Evolutionary conservation across 257 asterid species (phyloP), one percentile per base, ranked within the genome.

Genomic region (Przewalskia tangutica): DNA sequence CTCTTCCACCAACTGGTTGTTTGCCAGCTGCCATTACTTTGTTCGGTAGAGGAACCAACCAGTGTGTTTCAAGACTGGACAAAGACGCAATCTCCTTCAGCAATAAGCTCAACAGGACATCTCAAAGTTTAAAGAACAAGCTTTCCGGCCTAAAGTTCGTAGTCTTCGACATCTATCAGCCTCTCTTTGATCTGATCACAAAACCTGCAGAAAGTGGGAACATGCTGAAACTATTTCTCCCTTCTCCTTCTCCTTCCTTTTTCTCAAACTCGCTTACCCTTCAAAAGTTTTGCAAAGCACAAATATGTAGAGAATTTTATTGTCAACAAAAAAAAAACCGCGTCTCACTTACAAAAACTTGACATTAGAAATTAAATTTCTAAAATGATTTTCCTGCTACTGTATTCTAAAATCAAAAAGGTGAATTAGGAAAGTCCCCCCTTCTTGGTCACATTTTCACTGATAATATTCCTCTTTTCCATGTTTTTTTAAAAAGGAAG

Each of bases 1-100:
- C 80, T 51, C 88, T 92, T 51, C 97, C 97, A 44, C 98, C 98
- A 65, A 81, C 89, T 2, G 97, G 97, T 63, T 94, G 98, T 89
- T 87, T 92, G 88, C 97, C 98, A 40, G 98, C 95, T 34, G 91
- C 95, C 16, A 89, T 94, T 53, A 94, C 97, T 55, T 71, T 92
- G 75, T 92, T 92, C 23, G 92, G 98, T 9, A 3, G 68, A 11
- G 97, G 98, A 85, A 84, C 85, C 81, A 92, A 94, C 80, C 80
- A 85, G 84, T 92, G 97, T 17, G 94, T 94, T 7, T 83, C 82
- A 32, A 85, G 97, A 88, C 85, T 94, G 48, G 91, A 94, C 85
- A 87, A 79, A 71, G 92, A 93, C 59, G 97, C 97, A 5, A 81
- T 92, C 76, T 89, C 87, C 23, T 92, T 90, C 83, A 92, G 92